Evolutionary conservation across 768 basidiomycete genomes (phyloP).

Genomic region (Mycena rosella): DNA sequence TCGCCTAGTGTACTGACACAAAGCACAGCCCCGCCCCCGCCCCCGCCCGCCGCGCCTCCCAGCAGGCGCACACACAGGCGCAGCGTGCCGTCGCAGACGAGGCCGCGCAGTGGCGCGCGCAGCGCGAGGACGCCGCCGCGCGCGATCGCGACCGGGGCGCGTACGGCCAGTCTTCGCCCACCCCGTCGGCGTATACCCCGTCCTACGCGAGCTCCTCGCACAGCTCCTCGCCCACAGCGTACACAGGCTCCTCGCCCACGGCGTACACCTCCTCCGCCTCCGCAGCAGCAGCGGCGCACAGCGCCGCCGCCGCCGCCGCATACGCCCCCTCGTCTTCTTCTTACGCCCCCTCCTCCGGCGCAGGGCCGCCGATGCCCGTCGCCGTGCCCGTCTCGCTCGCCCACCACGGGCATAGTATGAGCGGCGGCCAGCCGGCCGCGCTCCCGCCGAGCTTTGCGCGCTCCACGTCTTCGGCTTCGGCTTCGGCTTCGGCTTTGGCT

Average conservation of each 20-base stretch:
- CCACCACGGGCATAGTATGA: too few relatives aligned
- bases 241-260: too few relatives aligned
- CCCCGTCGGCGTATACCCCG: too few relatives aligned
- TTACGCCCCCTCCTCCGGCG: background rate
- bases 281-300: background rate
- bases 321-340: background rate
- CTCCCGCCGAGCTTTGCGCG: conserved; percentile 3
- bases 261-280: conserved; percentile 4
- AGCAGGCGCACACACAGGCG: conserved; percentile 2
- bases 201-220: background rate
- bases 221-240: background rate
- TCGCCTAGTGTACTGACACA: too few relatives aligned
- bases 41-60: background rate
- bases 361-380: background rate
- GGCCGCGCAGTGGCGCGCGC: conserved; percentile 21
- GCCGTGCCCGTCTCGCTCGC: conserved; percentile 17
- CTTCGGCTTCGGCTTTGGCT: too few relatives aligned
- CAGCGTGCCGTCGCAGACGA: conserved; percentile 21
- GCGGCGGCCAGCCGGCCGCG: background rate
- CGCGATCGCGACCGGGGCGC: conserved; percentile 4
- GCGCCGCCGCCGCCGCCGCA: background rate
- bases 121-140: conserved; percentile 15
- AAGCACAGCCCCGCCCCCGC: too few relatives aligned
- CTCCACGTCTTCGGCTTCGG: background rate
- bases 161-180: too few relatives aligned